phyloP scores from a whole-genome alignment of 192 early-diverging fungal species.

The Funneliformis geosporum region DNA sequence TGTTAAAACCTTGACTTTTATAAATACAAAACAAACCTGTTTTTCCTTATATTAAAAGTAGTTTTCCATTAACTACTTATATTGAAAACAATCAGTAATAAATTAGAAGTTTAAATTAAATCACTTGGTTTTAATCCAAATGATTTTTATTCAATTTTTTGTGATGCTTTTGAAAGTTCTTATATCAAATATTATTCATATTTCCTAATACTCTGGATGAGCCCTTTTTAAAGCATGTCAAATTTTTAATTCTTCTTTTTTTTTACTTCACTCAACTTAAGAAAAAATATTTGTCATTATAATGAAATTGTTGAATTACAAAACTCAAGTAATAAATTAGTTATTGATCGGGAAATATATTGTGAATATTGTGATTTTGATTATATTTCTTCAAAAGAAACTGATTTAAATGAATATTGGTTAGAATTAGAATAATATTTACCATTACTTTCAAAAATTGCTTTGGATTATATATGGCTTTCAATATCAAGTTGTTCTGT shows the following conservation, averaged over 20 bases:
- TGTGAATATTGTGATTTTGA: background rate
- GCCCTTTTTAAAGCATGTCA: background rate
- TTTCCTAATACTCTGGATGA: background rate
- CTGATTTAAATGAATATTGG: conserved; percentile 11
- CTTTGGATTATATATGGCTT: background rate
- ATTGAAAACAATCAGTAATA: background rate
- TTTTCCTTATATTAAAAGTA: background rate
- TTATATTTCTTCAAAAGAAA: background rate
- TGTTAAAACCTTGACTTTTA: too few relatives aligned
- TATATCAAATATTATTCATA: conserved; percentile 10
- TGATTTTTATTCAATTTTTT: background rate
- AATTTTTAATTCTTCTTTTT: background rate
- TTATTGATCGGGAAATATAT: conserved; percentile 3
- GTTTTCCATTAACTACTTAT: background rate
- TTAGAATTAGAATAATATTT: background rate
- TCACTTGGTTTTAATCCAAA: background rate
- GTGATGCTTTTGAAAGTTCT: background rate
- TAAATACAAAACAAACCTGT: too few relatives aligned
- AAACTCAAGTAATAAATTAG: background rate
- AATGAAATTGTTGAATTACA: background rate
- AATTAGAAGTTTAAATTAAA: background rate
- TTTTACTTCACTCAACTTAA: background rate
- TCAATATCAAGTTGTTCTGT: background rate
- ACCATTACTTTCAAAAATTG: background rate
- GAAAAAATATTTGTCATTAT: background rate